Evolutionary conservation across 495 filamentous ascomycete genomes (phyloP).

Genomic region (Geoglossum glabrum): DNA sequence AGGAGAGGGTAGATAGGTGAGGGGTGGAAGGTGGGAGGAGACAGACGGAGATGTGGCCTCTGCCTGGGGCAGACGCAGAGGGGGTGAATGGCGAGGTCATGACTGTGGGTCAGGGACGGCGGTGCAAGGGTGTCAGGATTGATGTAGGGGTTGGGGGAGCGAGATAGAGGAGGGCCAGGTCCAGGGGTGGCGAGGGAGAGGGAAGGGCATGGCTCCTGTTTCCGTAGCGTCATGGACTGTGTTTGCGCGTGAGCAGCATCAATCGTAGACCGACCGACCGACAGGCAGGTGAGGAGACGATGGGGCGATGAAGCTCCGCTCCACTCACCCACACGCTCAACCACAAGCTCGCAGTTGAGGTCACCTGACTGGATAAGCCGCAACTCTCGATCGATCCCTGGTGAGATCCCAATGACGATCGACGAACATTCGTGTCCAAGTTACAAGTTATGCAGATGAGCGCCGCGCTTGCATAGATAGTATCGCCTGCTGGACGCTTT

Average conservation of each 20-base stretch:
- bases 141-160: neutral
- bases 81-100: constrained; percentile 35
- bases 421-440: neutral
- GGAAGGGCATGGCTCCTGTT: neutral
- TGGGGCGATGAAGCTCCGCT: neutral
- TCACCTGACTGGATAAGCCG: neutral
- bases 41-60: constrained; percentile 54
- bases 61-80: constrained; percentile 49
- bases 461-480: neutral
- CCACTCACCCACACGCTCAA: too few species aligned
- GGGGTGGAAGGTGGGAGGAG: constrained; percentile 52
- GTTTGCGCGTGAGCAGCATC: neutral
- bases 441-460: neutral
- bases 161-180: neutral
- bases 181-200: neutral
- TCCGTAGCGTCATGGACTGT: neutral
- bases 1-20: constrained; percentile 52
- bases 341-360: neutral
- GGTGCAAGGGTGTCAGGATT: neutral
- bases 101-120: neutral
- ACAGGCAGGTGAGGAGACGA: neutral
- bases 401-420: neutral
- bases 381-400: neutral
- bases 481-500: neutral
- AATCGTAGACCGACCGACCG: neutral